phyloP scores from a whole-genome alignment of 2,329 filamentous ascomycete genomes.

The Epicoccum nigrum region DNA sequence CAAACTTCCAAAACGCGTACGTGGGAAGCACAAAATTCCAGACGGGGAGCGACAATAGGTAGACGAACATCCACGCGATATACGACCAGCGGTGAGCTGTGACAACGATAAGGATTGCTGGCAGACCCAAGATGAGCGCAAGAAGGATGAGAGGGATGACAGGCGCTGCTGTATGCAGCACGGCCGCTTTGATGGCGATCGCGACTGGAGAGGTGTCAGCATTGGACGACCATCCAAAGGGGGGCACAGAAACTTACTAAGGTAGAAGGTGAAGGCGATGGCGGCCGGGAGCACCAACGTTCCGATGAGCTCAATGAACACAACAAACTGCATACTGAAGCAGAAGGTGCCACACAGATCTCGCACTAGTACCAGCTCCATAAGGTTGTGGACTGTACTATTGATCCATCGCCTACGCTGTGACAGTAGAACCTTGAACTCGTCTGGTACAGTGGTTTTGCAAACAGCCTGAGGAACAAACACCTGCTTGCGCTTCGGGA shows the following conservation, averaged over 20 bases:
- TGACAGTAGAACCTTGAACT: constrained; percentile 89
- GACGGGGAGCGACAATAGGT: constrained; percentile 87
- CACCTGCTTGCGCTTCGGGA: constrained; percentile 98
- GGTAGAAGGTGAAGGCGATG: constrained; percentile 95
- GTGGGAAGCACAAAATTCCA: constrained; percentile 97
- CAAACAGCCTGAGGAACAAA: constrained; percentile 98
- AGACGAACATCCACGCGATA: constrained; percentile 96
- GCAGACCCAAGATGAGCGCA: constrained; percentile 89
- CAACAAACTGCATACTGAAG: constrained; percentile 99
- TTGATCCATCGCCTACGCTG: constrained; percentile 99
- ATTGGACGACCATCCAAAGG: constrained; percentile 1
- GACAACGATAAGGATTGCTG: constrained; percentile 86
- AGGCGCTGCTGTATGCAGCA: constrained; percentile 64
- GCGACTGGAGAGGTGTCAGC: constrained; percentile 65
- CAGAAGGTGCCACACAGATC: constrained; percentile 99
- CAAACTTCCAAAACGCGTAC: constrained; percentile 99
- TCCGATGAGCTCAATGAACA: constrained; percentile 92
- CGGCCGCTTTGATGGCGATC: constrained; percentile 77
- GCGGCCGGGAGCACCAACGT: constrained; percentile 94
- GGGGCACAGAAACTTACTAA: constrained; percentile 67
- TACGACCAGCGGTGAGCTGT: constrained; percentile 94
- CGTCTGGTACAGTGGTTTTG: constrained; percentile 95
- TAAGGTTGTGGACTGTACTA: constrained; percentile 97
- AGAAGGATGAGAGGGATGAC: constrained; percentile 90
- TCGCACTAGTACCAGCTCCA: constrained; percentile 93